Evolutionary conservation across 1,139 yeast species (phyloP).

Genomic region (Komagataea norvegica): DNA sequence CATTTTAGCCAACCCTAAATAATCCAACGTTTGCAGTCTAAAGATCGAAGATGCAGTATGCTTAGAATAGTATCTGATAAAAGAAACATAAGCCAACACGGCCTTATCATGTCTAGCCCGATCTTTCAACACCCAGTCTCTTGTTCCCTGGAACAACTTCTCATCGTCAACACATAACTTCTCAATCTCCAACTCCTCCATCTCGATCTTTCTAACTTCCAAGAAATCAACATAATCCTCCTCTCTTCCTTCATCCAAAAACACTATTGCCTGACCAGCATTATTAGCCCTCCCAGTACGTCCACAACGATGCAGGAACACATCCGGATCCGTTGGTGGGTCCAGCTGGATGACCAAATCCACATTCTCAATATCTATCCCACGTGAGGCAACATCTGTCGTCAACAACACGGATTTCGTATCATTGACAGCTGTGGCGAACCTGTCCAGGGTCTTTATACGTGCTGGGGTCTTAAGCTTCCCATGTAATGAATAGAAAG

Average conservation of each 20-base stretch:
- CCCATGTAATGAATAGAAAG: slow-evolving; percentile 75
- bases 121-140: slow-evolving; percentile 63
- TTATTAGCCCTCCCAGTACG: slow-evolving; percentile 90
- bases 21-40: slow-evolving; percentile 66
- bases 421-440: slow-evolving; percentile 33
- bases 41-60: slow-evolving; percentile 92
- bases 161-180: slow-evolving; percentile 10
- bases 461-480: slow-evolving; percentile 74
- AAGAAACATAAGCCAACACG: slow-evolving; percentile 77
- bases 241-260: slow-evolving; percentile 71
- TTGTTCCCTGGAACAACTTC: slow-evolving; percentile 34
- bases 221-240: slow-evolving; percentile 78
- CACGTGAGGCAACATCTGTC: slow-evolving; percentile 90
- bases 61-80: slow-evolving; percentile 75
- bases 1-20: slow-evolving; percentile 64
- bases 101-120: slow-evolving; percentile 79
- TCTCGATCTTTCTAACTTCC: slow-evolving; percentile 61
- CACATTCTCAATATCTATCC: slow-evolving; percentile 88
- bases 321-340: slow-evolving; percentile 88
- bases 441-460: slow-evolving; percentile 59
- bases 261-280: slow-evolving; percentile 71
- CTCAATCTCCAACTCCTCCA: slow-evolving; percentile 35
- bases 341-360: slow-evolving; percentile 84
- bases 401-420: slow-evolving; percentile 64
- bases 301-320: slow-evolving; percentile 86